Percentiles rank a stretch among this genome's conserved stretches.
These are phyloP conservation scores for Reticulascus tulasneorum DNA, from an alignment of 2,329 filamentous ascomycete species.

Conservation along the genomic window DNA sequence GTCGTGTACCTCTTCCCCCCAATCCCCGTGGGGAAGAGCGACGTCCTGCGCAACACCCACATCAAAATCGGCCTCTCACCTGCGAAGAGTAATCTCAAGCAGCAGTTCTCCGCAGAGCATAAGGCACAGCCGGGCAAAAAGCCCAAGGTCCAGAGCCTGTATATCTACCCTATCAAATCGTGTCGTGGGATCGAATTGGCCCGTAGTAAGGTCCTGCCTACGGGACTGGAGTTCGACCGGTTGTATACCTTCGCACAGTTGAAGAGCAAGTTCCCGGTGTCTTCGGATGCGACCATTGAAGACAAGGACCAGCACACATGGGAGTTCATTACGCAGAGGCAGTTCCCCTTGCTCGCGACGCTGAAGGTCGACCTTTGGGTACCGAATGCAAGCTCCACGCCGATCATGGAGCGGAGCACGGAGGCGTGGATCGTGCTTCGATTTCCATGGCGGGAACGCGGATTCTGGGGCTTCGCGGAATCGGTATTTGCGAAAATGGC, in stretches of 20 bases:
- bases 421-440: constrained; percentile 60
- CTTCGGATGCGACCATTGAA: constrained; percentile 26
- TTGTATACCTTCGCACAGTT: constrained; percentile 78
- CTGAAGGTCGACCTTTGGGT: constrained; percentile 66
- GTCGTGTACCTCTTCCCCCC: constrained; percentile 53
- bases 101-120: constrained; percentile 14
- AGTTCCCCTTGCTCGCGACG: constrained; percentile 67
- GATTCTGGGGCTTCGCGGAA: constrained; percentile 43
- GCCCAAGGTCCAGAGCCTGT: constrained; percentile 56
- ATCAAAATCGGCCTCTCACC: constrained; percentile 39
- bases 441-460: constrained; percentile 57
- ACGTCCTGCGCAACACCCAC: constrained; percentile 54
- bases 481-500: constrained; percentile 47
- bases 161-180: constrained; percentile 80
- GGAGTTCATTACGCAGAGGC: constrained; percentile 68
- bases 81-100: constrained; percentile 31
- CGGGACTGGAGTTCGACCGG: constrained; percentile 74
- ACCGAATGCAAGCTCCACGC: constrained; percentile 53
- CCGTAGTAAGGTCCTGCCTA: constrained; percentile 58
- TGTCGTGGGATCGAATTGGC: constrained; percentile 73
- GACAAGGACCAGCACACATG: constrained; percentile 48
- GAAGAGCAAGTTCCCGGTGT: constrained; percentile 42
- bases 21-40: constrained; percentile 46
- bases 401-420: constrained; percentile 37
- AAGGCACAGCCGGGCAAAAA: constrained; percentile 6